These are phyloP conservation scores for Verbascum thapsus DNA, from an alignment of 257 asterid species.

Conservation along the genomic window DNA sequence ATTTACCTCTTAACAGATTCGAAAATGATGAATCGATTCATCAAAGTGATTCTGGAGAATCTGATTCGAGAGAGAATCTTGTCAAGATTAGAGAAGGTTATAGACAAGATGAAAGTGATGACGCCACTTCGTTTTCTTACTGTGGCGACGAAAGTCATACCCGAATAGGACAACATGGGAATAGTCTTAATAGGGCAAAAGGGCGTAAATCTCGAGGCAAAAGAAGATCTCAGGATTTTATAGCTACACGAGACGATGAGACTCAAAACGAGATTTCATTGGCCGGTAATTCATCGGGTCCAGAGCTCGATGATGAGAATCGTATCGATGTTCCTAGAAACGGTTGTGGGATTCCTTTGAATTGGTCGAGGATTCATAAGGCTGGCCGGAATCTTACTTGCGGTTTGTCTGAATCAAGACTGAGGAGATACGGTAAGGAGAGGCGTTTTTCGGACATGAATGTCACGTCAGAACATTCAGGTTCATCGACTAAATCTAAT, in stretches of 20 bases:
- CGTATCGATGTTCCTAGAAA: slow-evolving; percentile 53
- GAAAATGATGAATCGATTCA: slow-evolving; percentile 44
- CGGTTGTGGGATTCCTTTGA: slow-evolving; percentile 94
- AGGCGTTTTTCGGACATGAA: slow-evolving; percentile 47
- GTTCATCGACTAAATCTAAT: slow-evolving; percentile 70
- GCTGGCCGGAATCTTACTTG: slow-evolving; percentile 94
- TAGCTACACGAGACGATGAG: slow-evolving; percentile 50
- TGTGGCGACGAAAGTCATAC: slow-evolving; percentile 40
- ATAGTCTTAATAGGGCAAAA: slow-evolving; percentile 51
- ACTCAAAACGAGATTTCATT: slow-evolving; percentile 76
- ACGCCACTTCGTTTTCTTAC: slow-evolving; percentile 55
- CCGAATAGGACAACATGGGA: slow-evolving; percentile 38
- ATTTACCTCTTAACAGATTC: slow-evolving; percentile 44
- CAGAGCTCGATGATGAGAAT: slow-evolving; percentile 46
- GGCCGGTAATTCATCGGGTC: slow-evolving; percentile 80
- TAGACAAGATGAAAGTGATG: slow-evolving; percentile 60
- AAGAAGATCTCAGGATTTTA: slow-evolving; percentile 61
- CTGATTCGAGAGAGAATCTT: slow-evolving; percentile 44
- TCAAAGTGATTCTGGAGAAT: slow-evolving; percentile 44
- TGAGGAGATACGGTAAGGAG: slow-evolving; percentile 43
- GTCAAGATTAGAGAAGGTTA: slow-evolving; percentile 35
- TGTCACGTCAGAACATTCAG: slow-evolving; percentile 55
- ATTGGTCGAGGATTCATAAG: slow-evolving; percentile 92
- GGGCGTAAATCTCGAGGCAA: slow-evolving; percentile 77
- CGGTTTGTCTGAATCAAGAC: slow-evolving; percentile 81